Evolutionary conservation across 23 red algal species (phyloP).

Genomic region (Gracilaria vermiculophylla): DNA sequence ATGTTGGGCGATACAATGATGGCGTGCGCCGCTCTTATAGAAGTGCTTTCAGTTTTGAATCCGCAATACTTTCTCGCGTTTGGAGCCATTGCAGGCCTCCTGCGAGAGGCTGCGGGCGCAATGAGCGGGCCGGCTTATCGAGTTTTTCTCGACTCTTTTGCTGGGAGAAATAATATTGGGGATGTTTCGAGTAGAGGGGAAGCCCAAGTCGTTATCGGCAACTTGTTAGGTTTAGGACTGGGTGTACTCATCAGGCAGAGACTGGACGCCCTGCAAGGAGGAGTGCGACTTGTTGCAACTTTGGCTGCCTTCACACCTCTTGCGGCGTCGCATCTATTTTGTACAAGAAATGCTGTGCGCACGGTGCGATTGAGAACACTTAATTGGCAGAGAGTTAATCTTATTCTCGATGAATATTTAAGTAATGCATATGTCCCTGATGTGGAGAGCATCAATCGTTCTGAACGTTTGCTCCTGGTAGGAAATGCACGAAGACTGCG

Average conservation of each 20-base stretch:
- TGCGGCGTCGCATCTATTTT: conserved; percentile 54
- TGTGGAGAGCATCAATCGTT: conserved; percentile 20
- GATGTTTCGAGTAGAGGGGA: conserved; percentile 81
- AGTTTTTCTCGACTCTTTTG: conserved; percentile 77
- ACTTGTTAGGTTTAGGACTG: conserved; percentile 64
- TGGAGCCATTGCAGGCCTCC: conserved; percentile 57
- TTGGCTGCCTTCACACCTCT: conserved; percentile 44
- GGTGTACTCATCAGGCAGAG: conserved; percentile 58
- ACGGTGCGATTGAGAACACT: conserved; percentile 77
- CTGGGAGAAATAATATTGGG: conserved; percentile 75
- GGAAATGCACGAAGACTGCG: neutral
- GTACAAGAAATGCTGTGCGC: conserved; percentile 70
- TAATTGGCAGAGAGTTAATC: conserved; percentile 70
- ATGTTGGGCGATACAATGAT: conserved; percentile 85
- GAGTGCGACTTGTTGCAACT: conserved; percentile 9
- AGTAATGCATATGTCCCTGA: neutral
- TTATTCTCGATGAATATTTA: conserved; percentile 29
- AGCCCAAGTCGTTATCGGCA: conserved; percentile 82
- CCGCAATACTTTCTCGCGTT: conserved; percentile 76
- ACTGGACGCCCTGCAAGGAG: conserved; percentile 28
- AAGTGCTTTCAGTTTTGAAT: conserved; percentile 58
- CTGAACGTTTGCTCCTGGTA: conserved; percentile 6
- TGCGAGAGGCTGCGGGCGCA: conserved; percentile 73
- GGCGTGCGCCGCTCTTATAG: conserved; percentile 66
- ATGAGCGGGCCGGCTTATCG: conserved; percentile 74